phyloP scores from a whole-genome alignment of 1,284 basidiomycete genomes.

The Ustilago trichophora region DNA sequence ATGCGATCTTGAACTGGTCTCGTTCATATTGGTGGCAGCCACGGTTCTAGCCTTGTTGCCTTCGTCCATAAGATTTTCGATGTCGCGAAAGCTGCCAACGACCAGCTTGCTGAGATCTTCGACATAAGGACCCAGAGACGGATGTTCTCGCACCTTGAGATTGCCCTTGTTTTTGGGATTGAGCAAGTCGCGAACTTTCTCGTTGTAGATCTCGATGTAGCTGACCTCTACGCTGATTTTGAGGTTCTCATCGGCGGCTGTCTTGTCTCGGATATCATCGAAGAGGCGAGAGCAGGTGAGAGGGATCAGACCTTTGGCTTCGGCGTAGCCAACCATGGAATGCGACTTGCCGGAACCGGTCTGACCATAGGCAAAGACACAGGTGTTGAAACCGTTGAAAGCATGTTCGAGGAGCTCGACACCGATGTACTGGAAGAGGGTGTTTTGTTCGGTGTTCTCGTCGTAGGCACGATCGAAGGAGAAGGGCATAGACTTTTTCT shows the following conservation, averaged over 20 bases:
- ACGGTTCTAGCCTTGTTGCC: conserved; percentile 82
- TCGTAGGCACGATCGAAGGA: conserved; percentile 61
- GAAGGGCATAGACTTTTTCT: conserved; percentile 63
- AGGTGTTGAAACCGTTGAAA: conserved; percentile 93
- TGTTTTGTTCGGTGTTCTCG: conserved; percentile 70
- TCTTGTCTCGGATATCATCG: conserved; percentile 76
- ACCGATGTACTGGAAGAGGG: conserved; percentile 91
- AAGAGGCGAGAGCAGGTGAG: conserved; percentile 94
- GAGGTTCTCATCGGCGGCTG: conserved; percentile 75
- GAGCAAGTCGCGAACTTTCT: conserved; percentile 92
- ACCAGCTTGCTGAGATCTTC: conserved; percentile 94
- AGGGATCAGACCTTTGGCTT: conserved; percentile 96
- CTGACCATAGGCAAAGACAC: conserved; percentile 64
- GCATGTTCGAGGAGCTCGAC: conserved; percentile 93
- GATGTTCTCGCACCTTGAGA: conserved; percentile 94
- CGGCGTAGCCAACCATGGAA: conserved; percentile 72
- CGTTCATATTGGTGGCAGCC: conserved; percentile 64
- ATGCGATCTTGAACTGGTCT: conserved; percentile 61
- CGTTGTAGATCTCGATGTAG: conserved; percentile 84
- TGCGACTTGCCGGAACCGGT: conserved; percentile 60
- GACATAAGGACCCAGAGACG: conserved; percentile 83
- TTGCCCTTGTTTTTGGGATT: conserved; percentile 98
- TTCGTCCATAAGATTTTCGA: conserved; percentile 99
- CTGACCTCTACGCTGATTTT: conserved; percentile 93
- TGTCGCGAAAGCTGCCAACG: conserved; percentile 88